Evolutionary conservation across 805 yeast species (phyloP), one percentile per base, ranked within the genome.

Genomic region (Candida awuae): DNA sequence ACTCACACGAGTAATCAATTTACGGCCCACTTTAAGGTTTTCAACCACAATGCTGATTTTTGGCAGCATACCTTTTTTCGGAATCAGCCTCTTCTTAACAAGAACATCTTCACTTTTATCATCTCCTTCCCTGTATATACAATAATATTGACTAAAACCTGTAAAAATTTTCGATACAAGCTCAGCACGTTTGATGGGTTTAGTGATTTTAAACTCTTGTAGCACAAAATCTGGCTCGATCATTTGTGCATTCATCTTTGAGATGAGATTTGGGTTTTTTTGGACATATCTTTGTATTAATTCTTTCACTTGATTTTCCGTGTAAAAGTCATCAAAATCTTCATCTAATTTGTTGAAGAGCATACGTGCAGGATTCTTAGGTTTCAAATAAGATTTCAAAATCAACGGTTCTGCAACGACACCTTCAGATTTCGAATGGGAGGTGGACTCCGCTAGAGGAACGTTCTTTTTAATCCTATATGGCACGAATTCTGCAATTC

Each of bases 21-120:
- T 90, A 39, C 94, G 69, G 1, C 97, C 95, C 43, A 82, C 77
- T 48, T 84, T 82, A 45, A 75, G 73, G 54, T 84, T 92, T 8
- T 87, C 79, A 10, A 77, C 61, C 8, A 75, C 59, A 12, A 92
- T 71, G 29, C 68, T 61, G 29, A 90, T 70, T 32, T 65, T 70
- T 8, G 95, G 95, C 1, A 79, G 66, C 1, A 63, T 59, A 2
- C 97, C 97, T 46, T 70, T 83, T 21, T 59, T 54, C 6, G 80
- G 69, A 42, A 54, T 61, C 32, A 42, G 46, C 14, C 56, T 50
- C 35, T 52, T 38, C 38, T 44, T 41, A 37, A 37, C 20, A 5
- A 38, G 16, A 9, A 45, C 29, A 34, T 44, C 47, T 13, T 33
- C 23, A 21, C 46, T 43, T 1, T 63, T 65, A 37, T n/a, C 25